Evolutionary conservation across 768 basidiomycete genomes (phyloP), one percentile per base, ranked within the genome.

Genomic region (Tylopilus sp.): DNA sequence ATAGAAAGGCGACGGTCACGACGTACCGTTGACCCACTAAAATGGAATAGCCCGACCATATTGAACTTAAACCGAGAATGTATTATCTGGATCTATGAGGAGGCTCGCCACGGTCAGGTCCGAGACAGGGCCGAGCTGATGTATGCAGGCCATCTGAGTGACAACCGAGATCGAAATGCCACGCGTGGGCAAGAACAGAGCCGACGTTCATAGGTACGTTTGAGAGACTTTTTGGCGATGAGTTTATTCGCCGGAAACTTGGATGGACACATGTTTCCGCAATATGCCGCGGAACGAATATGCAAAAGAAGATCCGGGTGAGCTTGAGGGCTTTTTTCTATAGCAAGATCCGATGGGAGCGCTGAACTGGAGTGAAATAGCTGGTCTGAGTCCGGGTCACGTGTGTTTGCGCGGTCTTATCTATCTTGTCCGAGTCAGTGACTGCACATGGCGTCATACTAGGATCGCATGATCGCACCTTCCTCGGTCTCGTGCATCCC

Each of bases 1-100:
- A 50, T 0, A 55, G 61, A 50, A 67, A 18, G 56, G 53, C 62
- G 64, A 35, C 7, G 25, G 39, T 48, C 50, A 47, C 54, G 38
- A 41, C 38, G 33, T 11, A 25, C 39, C 21, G 44, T 40, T 33
- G 31, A 36, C 51, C 52, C 40, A 51, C 49, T 31, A 45, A 40
- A 51, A 58, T 47, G 36, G 33, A 25, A 56, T 26, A 35, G 56
- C 47, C 52, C 46, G 11, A 49, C 45, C 38, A 28, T 12, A 35
- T 40, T 13, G 42, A 43, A 57, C 51, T 46, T 43, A 39, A 33
- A 13, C 42, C 38, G 51, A 55, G 51, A 49, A 38, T 23, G 18
- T 18, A 57, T 50, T 28, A 5, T 28, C n/a, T n/a, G n/a, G n/a
- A n/a, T n/a, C n/a, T n/a, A n/a, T n/a, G n/a, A n/a, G n/a, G 10